These are phyloP conservation scores for Xylaria multiplex DNA, from an alignment of 2,329 filamentous ascomycete genomes.

Conservation along the genomic window DNA sequence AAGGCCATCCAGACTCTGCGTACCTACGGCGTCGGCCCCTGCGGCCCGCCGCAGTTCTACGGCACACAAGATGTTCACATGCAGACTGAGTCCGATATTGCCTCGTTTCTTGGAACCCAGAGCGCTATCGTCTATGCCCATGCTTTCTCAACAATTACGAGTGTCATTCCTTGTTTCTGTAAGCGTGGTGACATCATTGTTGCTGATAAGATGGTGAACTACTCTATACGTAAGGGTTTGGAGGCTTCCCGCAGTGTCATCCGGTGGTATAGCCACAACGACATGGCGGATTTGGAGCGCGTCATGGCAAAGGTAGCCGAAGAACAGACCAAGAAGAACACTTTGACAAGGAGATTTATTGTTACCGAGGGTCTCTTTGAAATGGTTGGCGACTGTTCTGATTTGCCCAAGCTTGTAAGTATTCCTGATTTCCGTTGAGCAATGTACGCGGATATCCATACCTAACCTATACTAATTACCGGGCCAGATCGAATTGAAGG, in stretches of 20 bases:
- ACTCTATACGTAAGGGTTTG: constrained; percentile 90
- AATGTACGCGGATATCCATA: neutral
- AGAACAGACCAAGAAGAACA: constrained; percentile 85
- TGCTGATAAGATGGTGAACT: constrained; percentile 92
- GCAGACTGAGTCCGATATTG: constrained; percentile 94
- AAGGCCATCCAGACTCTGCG: constrained; percentile 94
- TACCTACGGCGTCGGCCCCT: constrained; percentile 95
- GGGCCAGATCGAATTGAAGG: constrained; percentile 83
- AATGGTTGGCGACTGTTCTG: constrained; percentile 82
- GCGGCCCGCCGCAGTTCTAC: constrained; percentile 97
- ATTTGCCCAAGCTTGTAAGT: constrained; percentile 83
- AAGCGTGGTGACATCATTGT: constrained; percentile 98
- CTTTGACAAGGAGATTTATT: constrained; percentile 90
- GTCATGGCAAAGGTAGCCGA: constrained; percentile 86
- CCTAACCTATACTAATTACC: constrained; percentile 23
- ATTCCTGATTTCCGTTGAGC: constrained; percentile 43
- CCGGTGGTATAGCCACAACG: constrained; percentile 93
- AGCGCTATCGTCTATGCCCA: constrained; percentile 96
- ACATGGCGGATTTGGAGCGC: constrained; percentile 91
- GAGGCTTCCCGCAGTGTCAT: constrained; percentile 93
- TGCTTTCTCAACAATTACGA: constrained; percentile 95
- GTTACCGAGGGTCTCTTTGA: constrained; percentile 97
- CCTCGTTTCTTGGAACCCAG: constrained; percentile 85
- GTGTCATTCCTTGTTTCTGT: constrained; percentile 94
- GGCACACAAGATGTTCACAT: constrained; percentile 98